These are phyloP conservation scores for Trypanosoma vivax DNA, from an alignment of 208 protist species.

Conservation along the genomic window DNA sequence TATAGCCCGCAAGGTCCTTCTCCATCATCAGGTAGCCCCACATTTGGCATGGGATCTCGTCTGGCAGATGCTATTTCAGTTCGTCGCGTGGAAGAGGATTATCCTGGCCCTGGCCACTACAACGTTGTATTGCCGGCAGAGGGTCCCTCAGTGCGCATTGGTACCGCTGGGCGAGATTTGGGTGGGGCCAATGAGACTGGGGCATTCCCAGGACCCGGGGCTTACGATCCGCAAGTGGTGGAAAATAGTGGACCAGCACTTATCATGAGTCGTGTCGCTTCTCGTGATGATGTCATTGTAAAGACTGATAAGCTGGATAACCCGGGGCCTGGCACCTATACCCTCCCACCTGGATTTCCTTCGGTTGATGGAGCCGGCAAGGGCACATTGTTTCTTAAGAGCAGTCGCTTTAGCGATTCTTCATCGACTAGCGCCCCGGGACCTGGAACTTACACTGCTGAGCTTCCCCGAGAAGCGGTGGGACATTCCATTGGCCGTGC, in stretches of 20 bases:
- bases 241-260: constrained; percentile 2
- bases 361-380: background rate
- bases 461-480: background rate
- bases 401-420: constrained; percentile 7
- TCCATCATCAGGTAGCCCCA: background rate
- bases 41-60: constrained; percentile 12
- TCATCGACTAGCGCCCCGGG: background rate
- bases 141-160: constrained; percentile 10
- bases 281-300: constrained; percentile 7
- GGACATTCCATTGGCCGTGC: constrained; percentile 16
- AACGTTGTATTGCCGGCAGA: background rate
- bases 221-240: constrained; percentile 15
- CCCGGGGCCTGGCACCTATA: constrained; percentile 20
- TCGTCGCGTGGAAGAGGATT: background rate
- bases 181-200: background rate
- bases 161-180: constrained; percentile 8
- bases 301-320: constrained; percentile 10
- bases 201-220: constrained; percentile 22
- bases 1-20: constrained; percentile 9
- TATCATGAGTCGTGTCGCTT: constrained; percentile 8
- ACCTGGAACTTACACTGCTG: constrained; percentile 14
- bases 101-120: constrained; percentile 16
- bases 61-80: background rate
- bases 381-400: constrained; percentile 13
- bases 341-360: constrained; percentile 17